Evolutionary conservation across 164 flowering plant genomes (phyloP), one percentile per base, ranked within the genome.

Genomic region (Piper longum): DNA sequence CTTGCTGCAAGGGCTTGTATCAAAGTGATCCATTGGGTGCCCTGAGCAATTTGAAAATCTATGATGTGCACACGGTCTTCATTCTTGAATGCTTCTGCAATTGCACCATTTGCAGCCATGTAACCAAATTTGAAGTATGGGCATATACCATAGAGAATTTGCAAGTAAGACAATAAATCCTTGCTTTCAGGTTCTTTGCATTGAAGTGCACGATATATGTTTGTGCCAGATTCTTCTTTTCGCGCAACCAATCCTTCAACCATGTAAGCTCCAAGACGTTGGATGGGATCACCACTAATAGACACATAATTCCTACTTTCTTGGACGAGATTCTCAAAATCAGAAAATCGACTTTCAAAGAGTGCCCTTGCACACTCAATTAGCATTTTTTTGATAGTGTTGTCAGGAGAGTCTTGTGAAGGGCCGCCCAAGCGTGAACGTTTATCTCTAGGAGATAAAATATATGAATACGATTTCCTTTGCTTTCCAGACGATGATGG

Each of bases 71-170:
- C 81, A 2, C 72, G 75, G 56, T 84, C 81, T 69, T 84, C 91
- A 51, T 73, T 74, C 66, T 70, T 83, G 70, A 83, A 80, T 4
- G 91, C 96, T 67, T 86, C 89, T 2, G 91, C 96, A 17, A 88
- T 88, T 7, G 91, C 96, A 9, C 91, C 96, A 74, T 88, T 88
- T 18, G 91, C 96, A 41, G 96, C 87, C 89, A 88, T 84, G 78
- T 86, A 86, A 19, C 91, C 96, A 62, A 88, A 88, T 67, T 88
- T 88, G 67, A 85, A 62, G 72, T 86, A 88, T 2, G 96, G 96
- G 74, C 96, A 88, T 63, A 86, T 80, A 44, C 86, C 91, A 62
- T 84, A 86, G 3, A 88, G 73, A 59, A 78, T 73, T 0, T 82
- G 89, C 91, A 88, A 83, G 76, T 88, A 86, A 0, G 89, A 81